phyloP scores from a whole-genome alignment of 441 rosid species.

The Cnidoscolus chayamansa region DNA sequence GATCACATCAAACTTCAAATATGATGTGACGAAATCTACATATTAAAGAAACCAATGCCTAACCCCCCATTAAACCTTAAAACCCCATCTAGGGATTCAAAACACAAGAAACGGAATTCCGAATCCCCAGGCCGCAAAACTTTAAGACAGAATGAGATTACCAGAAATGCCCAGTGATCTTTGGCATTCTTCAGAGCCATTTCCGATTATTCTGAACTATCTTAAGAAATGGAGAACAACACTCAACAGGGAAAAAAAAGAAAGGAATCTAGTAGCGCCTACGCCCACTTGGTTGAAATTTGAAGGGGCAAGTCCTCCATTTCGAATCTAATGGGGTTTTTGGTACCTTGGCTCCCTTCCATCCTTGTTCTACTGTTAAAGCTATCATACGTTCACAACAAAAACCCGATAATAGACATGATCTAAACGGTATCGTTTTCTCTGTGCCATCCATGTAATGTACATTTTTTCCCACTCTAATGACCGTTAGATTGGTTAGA shows the following conservation, averaged over 20 bases:
- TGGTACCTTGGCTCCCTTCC: not conserved
- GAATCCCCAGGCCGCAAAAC: not conserved
- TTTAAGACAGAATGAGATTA: conserved; percentile 23
- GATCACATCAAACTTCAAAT: not conserved
- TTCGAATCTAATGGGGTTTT: not conserved
- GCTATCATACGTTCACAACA: not conserved
- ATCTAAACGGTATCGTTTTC: not conserved
- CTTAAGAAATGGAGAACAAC: not conserved
- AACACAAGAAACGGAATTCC: not conserved
- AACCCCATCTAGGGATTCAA: no score
- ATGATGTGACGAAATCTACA: no score
- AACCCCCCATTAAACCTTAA: not conserved
- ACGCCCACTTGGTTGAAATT: not conserved
- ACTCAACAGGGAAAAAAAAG: not conserved
- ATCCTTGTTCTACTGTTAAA: no score
- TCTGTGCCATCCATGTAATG: not conserved
- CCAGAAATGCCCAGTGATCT: conserved; percentile 67
- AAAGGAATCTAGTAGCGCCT: not conserved
- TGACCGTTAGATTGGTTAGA: conserved; percentile 11
- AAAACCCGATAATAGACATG: no score
- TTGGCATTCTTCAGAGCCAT: conserved; percentile 35
- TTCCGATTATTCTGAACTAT: conserved; percentile 11
- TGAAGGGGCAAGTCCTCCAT: conserved; percentile 21
- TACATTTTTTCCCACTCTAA: no score
- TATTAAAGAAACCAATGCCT: not conserved